Conservation (phyloP, 2,329 filamentous ascomycete species). For the Elsinoe necatrix region DNA sequence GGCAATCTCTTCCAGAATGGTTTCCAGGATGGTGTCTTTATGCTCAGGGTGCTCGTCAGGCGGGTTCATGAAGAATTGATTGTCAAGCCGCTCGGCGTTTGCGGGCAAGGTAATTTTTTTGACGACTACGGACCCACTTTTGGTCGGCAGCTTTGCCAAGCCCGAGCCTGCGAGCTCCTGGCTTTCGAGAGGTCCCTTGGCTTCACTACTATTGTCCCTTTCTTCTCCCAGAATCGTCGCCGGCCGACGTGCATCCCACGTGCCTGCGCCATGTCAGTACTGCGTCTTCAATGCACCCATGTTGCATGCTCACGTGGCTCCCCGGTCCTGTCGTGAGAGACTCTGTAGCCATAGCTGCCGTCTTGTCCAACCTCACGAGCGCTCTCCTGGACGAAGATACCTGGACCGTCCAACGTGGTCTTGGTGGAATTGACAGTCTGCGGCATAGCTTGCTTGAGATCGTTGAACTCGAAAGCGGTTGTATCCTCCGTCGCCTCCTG, state of each 20-base stretch:
- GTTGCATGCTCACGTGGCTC: too few species aligned
- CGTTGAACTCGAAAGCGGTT: not conserved
- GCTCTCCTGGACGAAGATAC: too few species aligned
- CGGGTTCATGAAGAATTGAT: not conserved
- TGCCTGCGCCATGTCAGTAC: too few species aligned
- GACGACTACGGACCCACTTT: conserved; percentile 6
- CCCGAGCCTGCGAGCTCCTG: not conserved
- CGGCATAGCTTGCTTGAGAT: not conserved
- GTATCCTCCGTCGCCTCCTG: not conserved
- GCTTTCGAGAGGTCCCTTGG: too few species aligned
- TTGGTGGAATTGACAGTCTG: not conserved
- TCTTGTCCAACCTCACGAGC: too few species aligned
- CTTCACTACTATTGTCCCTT: not conserved
- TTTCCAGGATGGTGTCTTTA: not conserved
- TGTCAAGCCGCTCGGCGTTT: not conserved
- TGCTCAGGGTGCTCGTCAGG: not conserved
- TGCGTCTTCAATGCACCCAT: too few species aligned
- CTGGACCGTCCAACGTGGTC: too few species aligned
- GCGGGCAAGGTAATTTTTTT: conserved; percentile 4
- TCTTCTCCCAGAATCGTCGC: not conserved
- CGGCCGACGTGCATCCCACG: not conserved
- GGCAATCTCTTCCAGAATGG: not conserved
- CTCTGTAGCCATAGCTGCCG: too few species aligned
- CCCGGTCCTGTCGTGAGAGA: too few species aligned
- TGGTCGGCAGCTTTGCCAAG: not conserved